Conservation (phyloP, 2,329 filamentous ascomycete species). For the Teratosphaeria nubilosa region DNA sequence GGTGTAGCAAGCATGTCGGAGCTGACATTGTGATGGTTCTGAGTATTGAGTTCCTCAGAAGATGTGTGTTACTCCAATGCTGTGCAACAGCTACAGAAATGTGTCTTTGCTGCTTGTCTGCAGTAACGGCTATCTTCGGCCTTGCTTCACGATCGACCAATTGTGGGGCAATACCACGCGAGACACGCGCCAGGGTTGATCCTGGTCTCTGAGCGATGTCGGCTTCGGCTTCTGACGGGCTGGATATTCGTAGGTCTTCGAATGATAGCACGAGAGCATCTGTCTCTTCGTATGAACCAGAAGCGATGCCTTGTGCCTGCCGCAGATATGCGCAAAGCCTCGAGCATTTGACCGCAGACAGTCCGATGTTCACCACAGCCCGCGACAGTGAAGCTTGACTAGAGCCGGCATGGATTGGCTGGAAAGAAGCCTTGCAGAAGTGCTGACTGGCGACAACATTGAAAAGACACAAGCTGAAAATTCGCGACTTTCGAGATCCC, state of each 20-base stretch:
- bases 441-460: neutral
- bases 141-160: neutral
- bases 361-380: too few relatives aligned
- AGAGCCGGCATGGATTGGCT: neutral
- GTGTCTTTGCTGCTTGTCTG: neutral
- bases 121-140: neutral
- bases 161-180: neutral
- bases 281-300: neutral
- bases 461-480: neutral
- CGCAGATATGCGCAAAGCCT: neutral
- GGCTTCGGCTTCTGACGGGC: constrained; percentile 14
- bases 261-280: neutral
- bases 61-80: neutral
- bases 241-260: neutral
- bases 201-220: neutral
- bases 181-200: neutral
- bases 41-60: neutral
- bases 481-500: neutral
- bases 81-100: neutral
- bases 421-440: too few relatives aligned
- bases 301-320: neutral
- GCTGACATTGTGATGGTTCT: neutral
- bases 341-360: neutral
- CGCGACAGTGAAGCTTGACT: neutral
- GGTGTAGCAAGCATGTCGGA: neutral